phyloP scores from a whole-genome alignment of 306 rosid genomes.

The Citrullus mucosospermus region DNA sequence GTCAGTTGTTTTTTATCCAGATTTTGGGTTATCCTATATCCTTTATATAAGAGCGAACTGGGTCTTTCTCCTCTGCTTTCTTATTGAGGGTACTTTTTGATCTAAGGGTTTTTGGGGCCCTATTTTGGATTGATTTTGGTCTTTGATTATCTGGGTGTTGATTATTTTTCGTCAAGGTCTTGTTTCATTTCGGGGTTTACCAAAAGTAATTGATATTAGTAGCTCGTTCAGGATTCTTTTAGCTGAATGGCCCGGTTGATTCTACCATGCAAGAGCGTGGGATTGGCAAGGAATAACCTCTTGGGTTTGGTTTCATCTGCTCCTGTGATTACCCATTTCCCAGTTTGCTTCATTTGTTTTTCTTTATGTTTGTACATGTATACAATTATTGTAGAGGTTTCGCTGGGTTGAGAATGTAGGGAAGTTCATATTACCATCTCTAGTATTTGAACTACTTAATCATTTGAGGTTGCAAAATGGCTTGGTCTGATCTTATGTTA shows the following conservation, averaged over 20 bases:
- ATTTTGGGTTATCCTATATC: slow-evolving; percentile 32
- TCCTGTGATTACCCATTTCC: slow-evolving; percentile 34
- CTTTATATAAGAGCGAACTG: slow-evolving; percentile 8
- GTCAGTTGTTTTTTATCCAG: slow-evolving; percentile 27
- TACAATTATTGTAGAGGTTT: not conserved
- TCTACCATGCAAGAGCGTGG: slow-evolving; percentile 32
- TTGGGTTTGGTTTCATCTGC: slow-evolving; percentile 39
- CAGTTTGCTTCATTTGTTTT: not conserved
- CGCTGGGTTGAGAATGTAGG: not conserved
- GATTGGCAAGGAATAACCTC: slow-evolving; percentile 33
- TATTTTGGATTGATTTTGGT: slow-evolving; percentile 9
- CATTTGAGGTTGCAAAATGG: not conserved
- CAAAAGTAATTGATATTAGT: not conserved
- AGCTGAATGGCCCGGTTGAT: slow-evolving; percentile 46
- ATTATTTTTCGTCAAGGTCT: slow-evolving; percentile 1
- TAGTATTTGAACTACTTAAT: not conserved
- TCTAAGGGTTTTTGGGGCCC: slow-evolving; percentile 29
- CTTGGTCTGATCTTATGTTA: not conserved
- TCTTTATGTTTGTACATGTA: not conserved
- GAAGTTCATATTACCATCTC: not conserved
- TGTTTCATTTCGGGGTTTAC: not conserved
- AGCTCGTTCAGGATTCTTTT: slow-evolving; percentile 14
- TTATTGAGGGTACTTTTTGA: slow-evolving; percentile 12
- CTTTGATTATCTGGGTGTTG: slow-evolving; percentile 19
- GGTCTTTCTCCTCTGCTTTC: slow-evolving; percentile 6